phyloP scores from a whole-genome alignment of 805 yeast genomes.

The Clavispora fructus region DNA sequence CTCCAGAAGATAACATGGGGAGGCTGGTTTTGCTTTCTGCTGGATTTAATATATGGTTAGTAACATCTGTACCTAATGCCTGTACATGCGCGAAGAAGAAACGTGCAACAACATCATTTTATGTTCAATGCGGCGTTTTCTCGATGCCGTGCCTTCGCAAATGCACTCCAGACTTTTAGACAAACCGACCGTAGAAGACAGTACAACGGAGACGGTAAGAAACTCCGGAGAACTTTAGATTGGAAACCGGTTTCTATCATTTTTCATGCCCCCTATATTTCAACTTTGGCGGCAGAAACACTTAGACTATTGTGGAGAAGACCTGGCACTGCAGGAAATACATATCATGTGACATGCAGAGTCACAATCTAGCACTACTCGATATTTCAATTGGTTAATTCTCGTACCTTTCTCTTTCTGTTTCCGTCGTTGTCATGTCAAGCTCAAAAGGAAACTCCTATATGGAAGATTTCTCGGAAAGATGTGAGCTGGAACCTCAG shows the following conservation, averaged over 20 bases:
- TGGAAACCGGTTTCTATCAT: too few relatives aligned
- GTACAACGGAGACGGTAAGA: too few relatives aligned
- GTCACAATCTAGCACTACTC: neutral
- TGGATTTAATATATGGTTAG: conserved; percentile 47
- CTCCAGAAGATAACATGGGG: conserved; percentile 54
- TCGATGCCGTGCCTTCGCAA: neutral
- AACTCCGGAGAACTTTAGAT: too few relatives aligned
- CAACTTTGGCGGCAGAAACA: too few relatives aligned
- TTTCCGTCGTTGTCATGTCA: neutral
- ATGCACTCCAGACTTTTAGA: neutral
- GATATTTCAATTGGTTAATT: neutral
- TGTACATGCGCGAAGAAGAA: neutral
- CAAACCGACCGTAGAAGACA: too few relatives aligned
- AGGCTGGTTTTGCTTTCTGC: conserved; percentile 52
- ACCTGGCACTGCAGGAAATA: neutral
- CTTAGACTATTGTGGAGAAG: too few relatives aligned
- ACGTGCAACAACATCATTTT: neutral
- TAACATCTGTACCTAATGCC: too few relatives aligned
- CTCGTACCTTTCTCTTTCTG: neutral
- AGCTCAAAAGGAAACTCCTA: neutral
- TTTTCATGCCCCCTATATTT: too few relatives aligned
- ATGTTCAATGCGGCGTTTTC: neutral
- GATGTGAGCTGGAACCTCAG: neutral
- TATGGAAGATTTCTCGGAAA: neutral
- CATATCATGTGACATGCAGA: neutral